Evolutionary conservation across 805 yeast species (phyloP), one percentile per base, ranked within the genome.

Genomic region (Hanseniaspora nectarophila): DNA sequence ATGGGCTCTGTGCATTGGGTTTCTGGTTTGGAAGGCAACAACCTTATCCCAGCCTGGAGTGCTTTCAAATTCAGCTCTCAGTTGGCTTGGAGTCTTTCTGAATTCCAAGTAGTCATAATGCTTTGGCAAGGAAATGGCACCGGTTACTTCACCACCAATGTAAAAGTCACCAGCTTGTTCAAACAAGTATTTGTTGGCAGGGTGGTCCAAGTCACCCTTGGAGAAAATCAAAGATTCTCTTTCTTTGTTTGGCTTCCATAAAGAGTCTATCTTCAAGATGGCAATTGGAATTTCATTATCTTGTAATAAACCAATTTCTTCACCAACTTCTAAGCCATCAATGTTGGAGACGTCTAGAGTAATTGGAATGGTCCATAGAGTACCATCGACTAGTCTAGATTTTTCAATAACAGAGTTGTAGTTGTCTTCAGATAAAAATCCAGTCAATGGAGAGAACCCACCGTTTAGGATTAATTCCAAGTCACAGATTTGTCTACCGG

Each of bases 161-260:
- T 89, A 88, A 62, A 73, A 77, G 26, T 85, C 95, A 61, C 90
- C 89, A 33, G 89, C 89, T 48, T 74, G 72, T 56, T 84, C 80
- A 62, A 68, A 63, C 59, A 89, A 73, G 69, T 85, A 89, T 61
- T 73, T 74, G 61, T 85, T 73, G 12, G 97, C 97, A 20, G 97
- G 97, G 69, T 89, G 97, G 67, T 90, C 97, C 43, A 94, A 89
- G 67, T 90, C 97, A 56, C 97, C 97, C 66, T 97, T 80, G 71
- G 87, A 90, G 28, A 88, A 97, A 64, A 81, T 75, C 58, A 77
- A 68, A 50, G 96, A 96, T 72, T 89, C 97, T 18, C 65, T 64
- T 53, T 70, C 62, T 73, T 90, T 90, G 68, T 89, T 74, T 59
- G 95, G 96, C 60, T 73, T 73, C 73, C 83, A 89, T 32, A 85